Evolutionary conservation across 352 stramenopile genomes (phyloP).

Genomic region (Globisporangium heterothallicum): DNA sequence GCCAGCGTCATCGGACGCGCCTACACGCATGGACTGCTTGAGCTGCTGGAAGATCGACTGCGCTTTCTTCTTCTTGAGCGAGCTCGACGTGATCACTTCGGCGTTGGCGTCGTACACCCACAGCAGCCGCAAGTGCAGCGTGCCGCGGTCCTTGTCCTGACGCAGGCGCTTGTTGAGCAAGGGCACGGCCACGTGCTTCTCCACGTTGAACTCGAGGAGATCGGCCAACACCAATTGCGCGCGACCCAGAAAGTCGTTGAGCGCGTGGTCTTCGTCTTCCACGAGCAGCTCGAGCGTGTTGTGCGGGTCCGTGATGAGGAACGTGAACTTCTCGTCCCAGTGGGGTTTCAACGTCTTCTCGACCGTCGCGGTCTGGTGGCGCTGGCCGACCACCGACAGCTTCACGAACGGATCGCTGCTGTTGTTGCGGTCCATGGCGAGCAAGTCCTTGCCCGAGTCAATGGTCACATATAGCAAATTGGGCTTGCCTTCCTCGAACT

Average conservation of each 20-base stretch:
- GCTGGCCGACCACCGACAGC: slow-evolving; percentile 64
- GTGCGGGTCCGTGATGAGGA: slow-evolving; percentile 35
- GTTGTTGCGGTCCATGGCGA: slow-evolving; percentile 75
- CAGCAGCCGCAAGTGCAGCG: slow-evolving; percentile 42
- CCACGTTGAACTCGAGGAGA: slow-evolving; percentile 34
- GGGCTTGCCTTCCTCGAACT: slow-evolving; percentile 17
- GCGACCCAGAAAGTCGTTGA: slow-evolving; percentile 68
- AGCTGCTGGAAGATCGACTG: slow-evolving; percentile 45
- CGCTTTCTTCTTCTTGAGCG: slow-evolving; percentile 43
- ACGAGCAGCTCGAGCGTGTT: slow-evolving; percentile 53
- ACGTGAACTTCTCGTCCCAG: slow-evolving; percentile 71
- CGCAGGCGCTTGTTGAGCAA: slow-evolving; percentile 52
- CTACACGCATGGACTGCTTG: slow-evolving; percentile 38
- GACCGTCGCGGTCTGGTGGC: slow-evolving; percentile 56
- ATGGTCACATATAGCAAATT: slow-evolving; percentile 72
- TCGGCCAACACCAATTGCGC: slow-evolving; percentile 47
- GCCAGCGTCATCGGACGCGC: slow-evolving; percentile 30
- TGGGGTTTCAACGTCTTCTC: slow-evolving; percentile 71
- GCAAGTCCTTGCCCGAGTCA: slow-evolving; percentile 65
- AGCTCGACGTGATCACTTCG: slow-evolving; percentile 30
- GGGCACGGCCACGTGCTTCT: slow-evolving; percentile 40
- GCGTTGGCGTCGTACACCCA: slow-evolving; percentile 51
- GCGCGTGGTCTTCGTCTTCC: slow-evolving; percentile 62
- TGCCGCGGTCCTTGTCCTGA: slow-evolving; percentile 51
- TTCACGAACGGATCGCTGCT: slow-evolving; percentile 86